Base-by-base conservation (phyloP, 2,329 filamentous ascomycete species). In the Ilyonectria destructans region DNA sequence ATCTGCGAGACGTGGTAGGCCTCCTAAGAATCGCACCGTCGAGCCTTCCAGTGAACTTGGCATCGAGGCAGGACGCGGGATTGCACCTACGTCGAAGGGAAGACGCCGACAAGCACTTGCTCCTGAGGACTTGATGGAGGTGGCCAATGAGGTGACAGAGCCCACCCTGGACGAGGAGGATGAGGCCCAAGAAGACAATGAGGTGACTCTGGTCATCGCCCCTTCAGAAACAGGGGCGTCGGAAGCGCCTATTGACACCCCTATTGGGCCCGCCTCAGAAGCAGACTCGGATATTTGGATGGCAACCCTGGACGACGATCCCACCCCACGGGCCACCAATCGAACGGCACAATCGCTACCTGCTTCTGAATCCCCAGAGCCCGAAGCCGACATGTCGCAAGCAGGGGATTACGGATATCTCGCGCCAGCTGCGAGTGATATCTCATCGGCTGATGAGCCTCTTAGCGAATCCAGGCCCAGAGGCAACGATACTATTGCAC, bases 211-310 rank as follows among this genome's bases (percentile, higher is more conserved):
- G 19, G 67, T 77, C 29, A 73, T 74, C 12, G 68, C 74, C 6
- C 73, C 75, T 12, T 74, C 74, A 3, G 75, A 77, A 65, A 68
- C 69, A 12, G 57, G 67, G 29, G 67, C 48, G 3, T 46, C 56
- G 6, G 62, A 67, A 29, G 62, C 17, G 1, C 58, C 58, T 17
- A 57, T 67, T 9, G 58, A 58, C 2, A 59, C 60, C 12, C 58
- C 62, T 15, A 68, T 59, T 31, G 77, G 76, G 26, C 62, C 76
- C 26, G 78, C 69, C 3, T 68, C 68, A 31, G 78, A 77, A 21
- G 70, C 75, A 13, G 80, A 83, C 40, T 83, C 83, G 0, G 85
- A 86, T 71, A 82, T 86, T 21, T 86, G 85, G 85, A 82, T 86
- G 74, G 80, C 80, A 31, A 82, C 81, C 7, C 51, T 84, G 43